Evolutionary conservation across 768 basidiomycete genomes (phyloP).

Genomic region (Amanita molliuscula): DNA sequence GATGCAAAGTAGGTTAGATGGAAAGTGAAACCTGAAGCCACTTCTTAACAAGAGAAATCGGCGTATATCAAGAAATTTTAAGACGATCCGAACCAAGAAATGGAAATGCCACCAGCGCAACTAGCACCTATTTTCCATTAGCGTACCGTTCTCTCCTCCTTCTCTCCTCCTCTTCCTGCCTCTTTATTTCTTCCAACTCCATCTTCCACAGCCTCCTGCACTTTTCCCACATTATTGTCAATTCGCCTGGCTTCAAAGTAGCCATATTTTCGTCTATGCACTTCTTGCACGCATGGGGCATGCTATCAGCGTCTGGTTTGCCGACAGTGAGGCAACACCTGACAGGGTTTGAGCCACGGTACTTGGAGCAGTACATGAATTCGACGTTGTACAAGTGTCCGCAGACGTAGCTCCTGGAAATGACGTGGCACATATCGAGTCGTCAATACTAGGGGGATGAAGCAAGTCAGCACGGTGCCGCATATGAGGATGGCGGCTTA

Average conservation of each 20-base stretch:
- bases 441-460: not conserved
- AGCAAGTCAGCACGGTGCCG: not conserved
- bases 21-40: too few species aligned
- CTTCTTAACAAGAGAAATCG: too few species aligned
- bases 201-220: slow-evolving; percentile 4
- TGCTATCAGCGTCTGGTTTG: not conserved
- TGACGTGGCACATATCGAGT: slow-evolving; percentile 4
- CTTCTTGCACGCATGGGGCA: slow-evolving; percentile 6
- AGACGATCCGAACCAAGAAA: too few species aligned
- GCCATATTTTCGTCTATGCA: slow-evolving; percentile 5
- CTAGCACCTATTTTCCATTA: not conserved
- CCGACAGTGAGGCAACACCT: slow-evolving; percentile 3
- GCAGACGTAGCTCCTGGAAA: slow-evolving; percentile 1
- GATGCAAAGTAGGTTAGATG: too few species aligned
- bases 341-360: not conserved
- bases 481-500: not conserved
- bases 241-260: not conserved
- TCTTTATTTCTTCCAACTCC: not conserved
- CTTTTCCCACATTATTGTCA: slow-evolving; percentile 6
- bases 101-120: too few species aligned
- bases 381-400: slow-evolving; percentile 5
- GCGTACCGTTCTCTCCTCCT: not conserved
- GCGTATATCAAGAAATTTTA: too few species aligned
- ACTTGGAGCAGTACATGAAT: slow-evolving; percentile 6
- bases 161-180: not conserved